phyloP scores from a whole-genome alignment of 352 stramenopile species.

The Thalassiosira exigua region DNA sequence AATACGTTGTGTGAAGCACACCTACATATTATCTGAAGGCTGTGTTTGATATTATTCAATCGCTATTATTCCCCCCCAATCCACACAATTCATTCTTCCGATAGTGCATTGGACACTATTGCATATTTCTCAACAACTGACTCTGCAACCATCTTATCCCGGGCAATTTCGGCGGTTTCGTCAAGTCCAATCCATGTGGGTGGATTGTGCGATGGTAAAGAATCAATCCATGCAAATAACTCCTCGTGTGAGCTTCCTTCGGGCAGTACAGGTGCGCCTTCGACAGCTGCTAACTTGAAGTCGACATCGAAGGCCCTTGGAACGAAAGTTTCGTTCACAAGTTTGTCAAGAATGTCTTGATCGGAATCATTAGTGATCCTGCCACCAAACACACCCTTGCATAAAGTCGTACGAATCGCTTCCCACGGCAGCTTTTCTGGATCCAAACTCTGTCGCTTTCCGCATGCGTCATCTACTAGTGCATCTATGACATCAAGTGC shows the following conservation, averaged over 20 bases:
- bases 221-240: conserved; percentile 80
- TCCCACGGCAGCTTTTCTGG: conserved; percentile 98
- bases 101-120: conserved; percentile 46
- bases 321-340: conserved; percentile 94
- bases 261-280: conserved; percentile 69
- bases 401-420: conserved; percentile 95
- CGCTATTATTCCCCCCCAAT: conserved; percentile 9
- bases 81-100: conserved; percentile 59
- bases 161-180: conserved; percentile 67
- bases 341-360: conserved; percentile 93
- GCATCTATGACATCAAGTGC: conserved; percentile 97
- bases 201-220: conserved; percentile 74
- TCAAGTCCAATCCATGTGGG: conserved; percentile 85
- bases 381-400: conserved; percentile 97
- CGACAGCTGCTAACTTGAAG: conserved; percentile 84
- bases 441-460: conserved; percentile 90
- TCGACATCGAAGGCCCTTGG: conserved; percentile 92
- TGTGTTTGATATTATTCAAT: too few species aligned
- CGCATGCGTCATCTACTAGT: conserved; percentile 92
- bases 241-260: conserved; percentile 79
- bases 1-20: too few species aligned
- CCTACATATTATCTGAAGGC: too few species aligned
- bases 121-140: conserved; percentile 71
- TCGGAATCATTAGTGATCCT: conserved; percentile 97
- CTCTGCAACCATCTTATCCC: conserved; percentile 71